Evolutionary conservation across 1,284 basidiomycete species (phyloP), one percentile per base, ranked within the genome.

Genomic region (Melanopsichium pennsylvanicum): DNA sequence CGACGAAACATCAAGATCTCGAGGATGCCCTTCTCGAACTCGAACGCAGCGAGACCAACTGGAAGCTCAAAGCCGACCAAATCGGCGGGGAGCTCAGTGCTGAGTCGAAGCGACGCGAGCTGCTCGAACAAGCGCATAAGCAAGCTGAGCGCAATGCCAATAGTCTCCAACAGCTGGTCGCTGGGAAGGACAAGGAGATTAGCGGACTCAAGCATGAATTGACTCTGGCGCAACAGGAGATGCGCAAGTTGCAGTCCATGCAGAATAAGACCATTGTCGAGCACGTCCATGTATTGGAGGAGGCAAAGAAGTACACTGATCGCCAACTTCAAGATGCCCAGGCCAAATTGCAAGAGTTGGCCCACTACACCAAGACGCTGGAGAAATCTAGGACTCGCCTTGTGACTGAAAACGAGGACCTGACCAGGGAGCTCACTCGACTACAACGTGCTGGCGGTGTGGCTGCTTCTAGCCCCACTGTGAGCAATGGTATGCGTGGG

Each of bases 221-320:
- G 48, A 91, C 67, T 2, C 29, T 57, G 18, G 60, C 54, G 9
- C 91, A 97, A 76, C 90, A 89, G 86, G 89, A 92, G 72, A 78
- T 72, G 64, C 62, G 57, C 47, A 74, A 58, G 59, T 75, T 78
- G 40, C 73, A 66, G 49, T 89, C 89, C 7, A 87, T 88, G 78
- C 91, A 94, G 81, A 93, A 97, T 84, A 97, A 95, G 85, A 97
- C 93, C 12, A 96, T 97, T 56, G 93, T 99, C 41, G 95, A 99
- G 82, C 96, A 99, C 78, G 93, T 98, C 18, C 91, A 98, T 75
- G 96, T 98, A 15, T 86, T 97, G 6, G 94, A 98, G 81, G 92
- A 96, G 78, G 95, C 96, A 10, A 97, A 97, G 82, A 90, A 90
- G 55, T 89, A 96, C 63, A 96, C 96, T 1, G 95, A 98, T 79